Percentiles rank a stretch among this genome's conserved stretches.
Conservation (phyloP, 2,329 filamentous ascomycete genomes). For the Myotisia sp. region DNA sequence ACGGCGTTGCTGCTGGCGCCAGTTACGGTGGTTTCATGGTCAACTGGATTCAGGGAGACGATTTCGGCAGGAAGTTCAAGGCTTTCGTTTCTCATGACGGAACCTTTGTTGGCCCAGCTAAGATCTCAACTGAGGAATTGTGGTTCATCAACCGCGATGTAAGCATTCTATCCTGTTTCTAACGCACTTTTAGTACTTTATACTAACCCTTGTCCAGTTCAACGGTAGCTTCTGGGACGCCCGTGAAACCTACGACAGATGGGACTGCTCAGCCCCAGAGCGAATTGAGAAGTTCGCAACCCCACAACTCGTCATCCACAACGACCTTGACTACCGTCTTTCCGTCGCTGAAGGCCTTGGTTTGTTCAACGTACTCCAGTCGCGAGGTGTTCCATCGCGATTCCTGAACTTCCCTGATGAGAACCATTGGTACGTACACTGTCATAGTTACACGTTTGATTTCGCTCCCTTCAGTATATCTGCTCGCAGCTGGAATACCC, state of each 20-base stretch:
- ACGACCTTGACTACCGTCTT: conserved; percentile 71
- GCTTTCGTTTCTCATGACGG: conserved; percentile 82
- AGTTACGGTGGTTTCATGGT: conserved; percentile 34
- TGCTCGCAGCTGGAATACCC: background rate
- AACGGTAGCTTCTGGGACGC: conserved; percentile 39
- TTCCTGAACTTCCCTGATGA: conserved; percentile 68
- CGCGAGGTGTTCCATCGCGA: conserved; percentile 56
- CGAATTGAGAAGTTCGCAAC: conserved; percentile 58
- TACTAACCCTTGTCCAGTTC: conserved; percentile 22
- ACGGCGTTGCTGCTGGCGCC: conserved; percentile 29
- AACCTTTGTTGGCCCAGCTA: conserved; percentile 51
- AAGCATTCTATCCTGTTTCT: conserved; percentile 7
- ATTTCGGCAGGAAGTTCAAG: conserved; percentile 69
- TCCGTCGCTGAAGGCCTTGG: conserved; percentile 65
- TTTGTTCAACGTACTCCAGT: conserved; percentile 69
- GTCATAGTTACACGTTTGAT: conserved; percentile 16
- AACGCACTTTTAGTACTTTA: background rate
- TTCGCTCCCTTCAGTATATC: background rate
- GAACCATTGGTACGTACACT: conserved; percentile 49
- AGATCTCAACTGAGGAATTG: conserved; percentile 38
- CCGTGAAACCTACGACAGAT: conserved; percentile 50
- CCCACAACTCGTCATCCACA: conserved; percentile 73
- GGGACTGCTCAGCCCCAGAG: conserved; percentile 47
- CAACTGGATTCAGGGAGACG: conserved; percentile 82
- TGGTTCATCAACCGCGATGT: conserved; percentile 39